phyloP scores from a whole-genome alignment of 257 asterid species.

The Nicotiana paniculata region DNA sequence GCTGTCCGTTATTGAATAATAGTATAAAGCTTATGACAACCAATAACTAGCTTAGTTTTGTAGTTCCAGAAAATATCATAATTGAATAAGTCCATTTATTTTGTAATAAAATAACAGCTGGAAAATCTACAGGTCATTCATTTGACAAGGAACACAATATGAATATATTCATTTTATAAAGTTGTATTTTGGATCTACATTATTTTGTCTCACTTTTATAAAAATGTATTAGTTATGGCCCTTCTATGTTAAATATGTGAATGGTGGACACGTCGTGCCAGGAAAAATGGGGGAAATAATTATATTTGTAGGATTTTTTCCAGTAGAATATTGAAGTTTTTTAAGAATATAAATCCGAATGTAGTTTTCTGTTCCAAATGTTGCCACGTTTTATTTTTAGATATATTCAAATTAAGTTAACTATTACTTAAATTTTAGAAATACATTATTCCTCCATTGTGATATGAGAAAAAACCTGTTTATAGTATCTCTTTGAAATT shows the following conservation, averaged over 20 bases:
- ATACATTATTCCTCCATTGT: not conserved
- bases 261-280: not conserved
- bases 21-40: no score
- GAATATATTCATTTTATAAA: not conserved
- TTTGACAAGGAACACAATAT: not conserved
- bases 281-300: not conserved
- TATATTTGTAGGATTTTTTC: not conserved
- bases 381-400: not conserved
- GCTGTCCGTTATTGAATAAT: no score
- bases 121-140: not conserved
- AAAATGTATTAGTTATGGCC: not conserved
- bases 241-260: not conserved
- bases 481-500: not conserved
- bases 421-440: not conserved
- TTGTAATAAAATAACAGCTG: not conserved
- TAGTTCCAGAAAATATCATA: no score
- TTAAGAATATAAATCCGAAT: not conserved
- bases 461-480: not conserved
- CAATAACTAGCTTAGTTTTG: no score
- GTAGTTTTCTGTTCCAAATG: not conserved
- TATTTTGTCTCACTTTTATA: not conserved
- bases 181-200: not conserved
- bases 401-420: not conserved
- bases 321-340: not conserved
- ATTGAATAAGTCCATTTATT: no score